A percentile compares a stretch with the other conserved stretches of the same genome.
Conservation (phyloP, 1,284 basidiomycete genomes). For the Lentinus polychrous region DNA sequence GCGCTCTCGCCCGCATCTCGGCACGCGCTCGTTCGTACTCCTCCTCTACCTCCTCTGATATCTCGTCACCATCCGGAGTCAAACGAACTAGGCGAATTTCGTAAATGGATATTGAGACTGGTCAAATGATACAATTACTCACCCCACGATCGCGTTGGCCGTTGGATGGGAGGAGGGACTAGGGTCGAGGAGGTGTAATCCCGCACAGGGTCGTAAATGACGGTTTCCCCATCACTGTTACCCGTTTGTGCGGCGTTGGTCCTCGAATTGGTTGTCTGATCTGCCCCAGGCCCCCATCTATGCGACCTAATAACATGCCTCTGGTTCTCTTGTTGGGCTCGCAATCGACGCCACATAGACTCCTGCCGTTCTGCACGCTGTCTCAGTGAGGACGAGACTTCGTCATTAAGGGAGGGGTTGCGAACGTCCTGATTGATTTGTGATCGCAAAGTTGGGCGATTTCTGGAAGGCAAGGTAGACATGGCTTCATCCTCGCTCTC, state of each 20-base stretch:
- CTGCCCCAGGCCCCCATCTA: too few species aligned
- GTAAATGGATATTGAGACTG: neutral
- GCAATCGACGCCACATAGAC: neutral
- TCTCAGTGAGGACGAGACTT: too few species aligned
- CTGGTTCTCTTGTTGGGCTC: too few species aligned
- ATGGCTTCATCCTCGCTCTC: neutral
- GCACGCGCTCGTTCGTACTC: constrained; percentile 22
- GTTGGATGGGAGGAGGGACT: constrained; percentile 6
- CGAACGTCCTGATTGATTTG: too few species aligned
- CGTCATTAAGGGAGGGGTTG: too few species aligned
- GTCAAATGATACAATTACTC: constrained; percentile 1
- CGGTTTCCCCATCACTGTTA: neutral
- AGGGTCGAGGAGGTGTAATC: neutral
- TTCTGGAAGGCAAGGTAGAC: too few species aligned
- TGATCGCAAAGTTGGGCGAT: too few species aligned
- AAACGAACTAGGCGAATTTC: constrained; percentile 17
- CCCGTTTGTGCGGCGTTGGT: neutral
- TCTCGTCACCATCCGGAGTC: constrained; percentile 18
- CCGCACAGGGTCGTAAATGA: neutral
- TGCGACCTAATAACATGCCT: too few species aligned
- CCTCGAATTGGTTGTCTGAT: too few species aligned
- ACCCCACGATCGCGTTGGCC: constrained; percentile 16
- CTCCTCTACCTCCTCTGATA: constrained; percentile 20
- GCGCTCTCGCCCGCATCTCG: constrained; percentile 21
- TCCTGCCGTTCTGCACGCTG: too few species aligned